Base-by-base conservation (phyloP, 2,329 filamentous ascomycete genomes). In the Juglanconis sp. region DNA sequence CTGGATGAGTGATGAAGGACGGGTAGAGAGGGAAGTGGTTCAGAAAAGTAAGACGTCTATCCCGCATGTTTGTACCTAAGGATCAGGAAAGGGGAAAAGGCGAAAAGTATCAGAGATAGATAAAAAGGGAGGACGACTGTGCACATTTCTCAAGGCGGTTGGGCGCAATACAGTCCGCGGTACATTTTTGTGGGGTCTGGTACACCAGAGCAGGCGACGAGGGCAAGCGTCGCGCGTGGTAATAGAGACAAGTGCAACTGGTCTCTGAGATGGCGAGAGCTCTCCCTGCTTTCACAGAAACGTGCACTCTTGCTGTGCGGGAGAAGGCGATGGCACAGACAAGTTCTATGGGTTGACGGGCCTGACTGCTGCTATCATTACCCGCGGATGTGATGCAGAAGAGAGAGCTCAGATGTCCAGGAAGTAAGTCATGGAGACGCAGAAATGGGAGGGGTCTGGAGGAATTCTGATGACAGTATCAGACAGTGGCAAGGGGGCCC, bases 31-130 rank as follows among this genome's bases (percentile, higher is more conserved):
- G 56, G 55, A 59, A 54, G 47, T 59, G 55, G 59, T 58, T 63
- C 59, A 62, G 58, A 63, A 62, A 62, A 63, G 62, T 62, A 62
- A 64, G 62, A 64, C 62, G 62, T 55, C 55, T 60, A 56, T 62
- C 60, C 60, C 62, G 59, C 59, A 62, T 64, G 62, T 44, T 64
- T 54, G 47, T 47, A 42, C 54, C 17, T 35, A 13, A 11, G 40
- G 3, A 31, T 34, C 10, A 34, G 15, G 17, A 5, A 32, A 17
- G 10, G 46, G 51, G 42, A 30, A 34, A 56, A 47, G 38, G 57
- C 47, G 42, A 46, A 36, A 32, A 54, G 40, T 24, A 42, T 35
- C 15, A 53, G 46, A 53, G 54, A 40, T 46, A 48, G 38, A 54
- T 56, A 54, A 53, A 44, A 53, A 63, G 58, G 58, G 58, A 58